Conservation (phyloP, 148 eudicot genomes). For the Vaccinium myrtillus region DNA sequence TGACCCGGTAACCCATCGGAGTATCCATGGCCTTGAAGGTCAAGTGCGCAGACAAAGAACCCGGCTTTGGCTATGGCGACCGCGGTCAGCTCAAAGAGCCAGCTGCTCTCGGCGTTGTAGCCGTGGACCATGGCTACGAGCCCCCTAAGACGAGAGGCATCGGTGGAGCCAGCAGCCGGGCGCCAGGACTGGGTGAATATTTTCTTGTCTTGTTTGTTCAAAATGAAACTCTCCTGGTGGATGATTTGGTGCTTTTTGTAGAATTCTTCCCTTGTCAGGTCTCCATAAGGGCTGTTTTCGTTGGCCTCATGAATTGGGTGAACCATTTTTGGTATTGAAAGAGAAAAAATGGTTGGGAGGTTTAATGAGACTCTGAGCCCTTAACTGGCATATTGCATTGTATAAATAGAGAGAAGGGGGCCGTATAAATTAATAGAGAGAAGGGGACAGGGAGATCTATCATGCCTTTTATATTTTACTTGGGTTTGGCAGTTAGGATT, state of each 20-base stretch:
- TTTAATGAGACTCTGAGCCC: background rate
- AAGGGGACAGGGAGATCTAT: background rate
- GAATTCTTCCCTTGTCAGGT: slow-evolving; percentile 37
- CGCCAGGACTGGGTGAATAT: slow-evolving; percentile 47
- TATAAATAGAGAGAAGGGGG: background rate
- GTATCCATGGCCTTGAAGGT: slow-evolving; percentile 50
- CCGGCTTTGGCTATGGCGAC: slow-evolving; percentile 42
- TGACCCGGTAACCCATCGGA: slow-evolving; percentile 40
- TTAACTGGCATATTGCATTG: background rate
- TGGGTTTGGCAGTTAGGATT: background rate
- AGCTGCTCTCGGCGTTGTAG: slow-evolving; percentile 44
- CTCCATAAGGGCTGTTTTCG: slow-evolving; percentile 43
- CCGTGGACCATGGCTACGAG: slow-evolving; percentile 45
- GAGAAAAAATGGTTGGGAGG: background rate
- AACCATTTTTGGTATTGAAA: slow-evolving; percentile 22
- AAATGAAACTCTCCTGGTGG: slow-evolving; percentile 45
- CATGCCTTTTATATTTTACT: too few species aligned
- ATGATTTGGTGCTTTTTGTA: slow-evolving; percentile 38
- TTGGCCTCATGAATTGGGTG: slow-evolving; percentile 47
- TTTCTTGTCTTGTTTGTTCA: slow-evolving; percentile 37
- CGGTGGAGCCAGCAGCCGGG: background rate
- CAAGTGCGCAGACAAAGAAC: slow-evolving; percentile 37
- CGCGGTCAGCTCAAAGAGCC: slow-evolving; percentile 43
- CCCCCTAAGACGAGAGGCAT: slow-evolving; percentile 16
- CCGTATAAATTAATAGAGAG: too few species aligned